These are phyloP conservation scores for Rutstroemia sp. DNA, from an alignment of 2,329 filamentous ascomycete genomes.

Conservation along the genomic window DNA sequence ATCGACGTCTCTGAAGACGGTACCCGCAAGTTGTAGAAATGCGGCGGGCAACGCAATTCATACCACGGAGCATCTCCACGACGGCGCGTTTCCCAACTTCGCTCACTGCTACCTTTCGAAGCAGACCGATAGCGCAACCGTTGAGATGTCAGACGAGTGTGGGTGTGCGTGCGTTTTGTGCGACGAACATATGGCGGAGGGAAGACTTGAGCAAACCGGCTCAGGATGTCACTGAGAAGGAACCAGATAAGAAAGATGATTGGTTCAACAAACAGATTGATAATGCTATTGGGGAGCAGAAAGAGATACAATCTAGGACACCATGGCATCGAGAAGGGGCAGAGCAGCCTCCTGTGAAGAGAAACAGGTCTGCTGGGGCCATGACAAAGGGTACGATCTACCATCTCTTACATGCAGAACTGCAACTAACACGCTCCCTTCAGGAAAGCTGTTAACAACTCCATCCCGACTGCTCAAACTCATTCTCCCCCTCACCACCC, in stretches of 20 bases:
- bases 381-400: conserved; percentile 53
- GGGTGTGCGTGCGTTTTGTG: background rate
- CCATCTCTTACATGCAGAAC: background rate
- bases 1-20: background rate
- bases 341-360: conserved; percentile 46
- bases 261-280: conserved; percentile 32
- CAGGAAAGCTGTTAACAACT: conserved; percentile 72
- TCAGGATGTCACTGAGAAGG: conserved; percentile 20
- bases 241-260: conserved; percentile 28
- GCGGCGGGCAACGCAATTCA: conserved; percentile 3
- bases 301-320: conserved; percentile 49
- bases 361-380: conserved; percentile 38
- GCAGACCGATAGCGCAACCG: background rate
- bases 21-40: background rate
- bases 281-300: conserved; percentile 34
- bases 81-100: background rate
- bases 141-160: background rate
- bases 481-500: conserved; percentile 37
- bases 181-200: background rate
- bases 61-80: conserved; percentile 2
- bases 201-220: conserved; percentile 12
- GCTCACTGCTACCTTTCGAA: background rate
- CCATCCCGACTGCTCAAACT: conserved; percentile 34
- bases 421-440: background rate
- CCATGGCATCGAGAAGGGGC: conserved; percentile 61